Evolutionary conservation across 768 basidiomycete species (phyloP), one percentile per base, ranked within the genome.

Genomic region (Lactifluus hygrophoroides): DNA sequence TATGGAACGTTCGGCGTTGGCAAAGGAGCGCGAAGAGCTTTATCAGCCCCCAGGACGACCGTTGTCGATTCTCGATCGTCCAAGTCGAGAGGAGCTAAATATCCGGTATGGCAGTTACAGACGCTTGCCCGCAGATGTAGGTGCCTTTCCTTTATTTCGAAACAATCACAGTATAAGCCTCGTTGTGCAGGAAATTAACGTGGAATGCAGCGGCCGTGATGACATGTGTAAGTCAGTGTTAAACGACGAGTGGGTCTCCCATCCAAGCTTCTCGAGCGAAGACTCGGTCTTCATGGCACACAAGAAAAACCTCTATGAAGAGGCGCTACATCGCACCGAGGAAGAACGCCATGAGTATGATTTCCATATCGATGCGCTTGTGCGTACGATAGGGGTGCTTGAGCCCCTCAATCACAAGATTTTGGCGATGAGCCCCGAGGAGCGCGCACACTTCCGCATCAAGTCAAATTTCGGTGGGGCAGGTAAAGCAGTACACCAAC

Each of bases 321-420:
- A 98, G 68, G 94, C 94, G 0, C 78, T 98, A 10, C 94, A 97
- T 72, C 88, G 94, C 35, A 88, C 87, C 50, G 96, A 99, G 67
- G 96, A 99, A 70, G 96, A 99, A 69, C 84, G 96, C 6, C 96
- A 99, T 70, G 95, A 97, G 71, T 99, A 97, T 69, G 95, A 97
- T 70, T 98, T 96, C 75, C 93, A 98, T 69, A 90, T 98, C 66
- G 95, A 98, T 68, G 94, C 94, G 7, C 88, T 97, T 66, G 80
- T 84, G 10, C 86, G 94, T 52, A 96, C 95, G 4, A 94, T 98
- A 65, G 77, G 81, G 8, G 78, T 92, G 66, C 83, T 99, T 25
- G 96, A 98, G 63, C 94, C 96, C 0, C 84, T 97, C 61, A 86
- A 86, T 65, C 85, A 84, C 70, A 91, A 94, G 71, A 90, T 98